Evolutionary conservation across 768 basidiomycete genomes (phyloP), one percentile per base, ranked within the genome.

Genomic region (Termitomyces heimii): DNA sequence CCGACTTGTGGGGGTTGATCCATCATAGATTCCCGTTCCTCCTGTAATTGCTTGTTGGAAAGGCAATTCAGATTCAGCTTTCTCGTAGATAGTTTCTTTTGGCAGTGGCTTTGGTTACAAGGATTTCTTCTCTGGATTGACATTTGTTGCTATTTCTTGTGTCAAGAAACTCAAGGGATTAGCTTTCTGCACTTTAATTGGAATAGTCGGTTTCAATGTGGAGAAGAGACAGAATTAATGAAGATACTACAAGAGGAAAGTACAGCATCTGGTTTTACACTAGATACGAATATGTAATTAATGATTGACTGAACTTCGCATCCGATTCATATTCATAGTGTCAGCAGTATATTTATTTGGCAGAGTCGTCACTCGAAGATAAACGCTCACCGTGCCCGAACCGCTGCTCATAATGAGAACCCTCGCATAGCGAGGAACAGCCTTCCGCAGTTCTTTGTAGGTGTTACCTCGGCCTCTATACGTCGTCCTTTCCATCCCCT

Each of bases 51-150:
- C 60, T 20, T 24, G 4, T 26, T 62, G 35, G 45, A 53, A 65
- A 29, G 40, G 52, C 35, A 56, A 45, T 35, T 28, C 40, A 14
- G 53, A 62, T 60, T 22, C 39, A 40, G 26, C 20, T 65, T 3
- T 60, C 62, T 18, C 20, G 56, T 54, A 59, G 45, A 31, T 61
- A 85, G 79, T 58, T 86, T 1, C 82, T 84, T 6, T 39, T 39
- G 3, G n/a, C 18, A 39, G 6, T 39, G 6, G 37, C 37, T n/a
- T 39, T n/a, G n/a, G n/a, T n/a, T n/a, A n/a, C n/a, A 32, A 32
- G 16, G 14, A 46, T 46, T 46, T 46, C 7, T 29, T 3, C 28
- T 18, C 28, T 18, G 45, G 28, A n/a, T 18, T 46, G 2, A 9
- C 45, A 18, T 28, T 46, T 46, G 45, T 46, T 2, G 28, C 26